A percentile compares a stretch with the other conserved stretches of the same genome.
phyloP scores from a whole-genome alignment of 805 yeast species.

The Candida nanaspora region DNA sequence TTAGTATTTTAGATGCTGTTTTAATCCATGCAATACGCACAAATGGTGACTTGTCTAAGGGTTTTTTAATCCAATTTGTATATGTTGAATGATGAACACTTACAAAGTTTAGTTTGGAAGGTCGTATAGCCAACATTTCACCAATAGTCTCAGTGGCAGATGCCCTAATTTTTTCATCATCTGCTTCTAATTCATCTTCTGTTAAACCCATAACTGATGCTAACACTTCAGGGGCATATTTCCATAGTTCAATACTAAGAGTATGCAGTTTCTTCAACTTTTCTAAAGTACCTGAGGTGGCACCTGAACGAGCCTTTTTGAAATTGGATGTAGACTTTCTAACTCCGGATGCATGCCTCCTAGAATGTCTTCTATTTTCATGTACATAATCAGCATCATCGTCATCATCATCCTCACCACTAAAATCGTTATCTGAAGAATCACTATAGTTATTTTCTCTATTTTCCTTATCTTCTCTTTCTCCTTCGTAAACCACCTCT shows the following conservation, averaged over 20 bases:
- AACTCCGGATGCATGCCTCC: too few relatives aligned
- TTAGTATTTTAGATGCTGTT: constrained; percentile 42
- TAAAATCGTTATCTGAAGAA: too few relatives aligned
- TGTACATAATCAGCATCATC: constrained; percentile 6
- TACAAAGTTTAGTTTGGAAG: constrained; percentile 51
- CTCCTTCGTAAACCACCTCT: constrained; percentile 55
- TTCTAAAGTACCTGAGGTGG: constrained; percentile 13
- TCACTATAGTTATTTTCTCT: constrained; percentile 14
- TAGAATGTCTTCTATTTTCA: constrained; percentile 6
- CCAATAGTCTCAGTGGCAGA: constrained; percentile 74
- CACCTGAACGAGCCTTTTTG: too few relatives aligned
- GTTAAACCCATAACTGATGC: constrained; percentile 70
- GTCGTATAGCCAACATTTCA: constrained; percentile 41
- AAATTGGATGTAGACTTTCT: too few relatives aligned
- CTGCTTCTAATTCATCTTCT: constrained; percentile 74
- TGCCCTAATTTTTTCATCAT: constrained; percentile 50
- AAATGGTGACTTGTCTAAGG: constrained; percentile 55
- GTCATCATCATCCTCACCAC: constrained; percentile 15
- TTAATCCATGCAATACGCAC: constrained; percentile 71
- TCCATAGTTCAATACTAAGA: constrained; percentile 66
- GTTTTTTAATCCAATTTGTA: constrained; percentile 67
- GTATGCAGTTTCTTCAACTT: constrained; percentile 56
- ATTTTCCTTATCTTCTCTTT: constrained; percentile 14
- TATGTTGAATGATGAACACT: constrained; percentile 53
- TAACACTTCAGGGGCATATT: constrained; percentile 64